Conservation (phyloP, 2,329 filamentous ascomycete species). For the Beauveria asiatica region DNA sequence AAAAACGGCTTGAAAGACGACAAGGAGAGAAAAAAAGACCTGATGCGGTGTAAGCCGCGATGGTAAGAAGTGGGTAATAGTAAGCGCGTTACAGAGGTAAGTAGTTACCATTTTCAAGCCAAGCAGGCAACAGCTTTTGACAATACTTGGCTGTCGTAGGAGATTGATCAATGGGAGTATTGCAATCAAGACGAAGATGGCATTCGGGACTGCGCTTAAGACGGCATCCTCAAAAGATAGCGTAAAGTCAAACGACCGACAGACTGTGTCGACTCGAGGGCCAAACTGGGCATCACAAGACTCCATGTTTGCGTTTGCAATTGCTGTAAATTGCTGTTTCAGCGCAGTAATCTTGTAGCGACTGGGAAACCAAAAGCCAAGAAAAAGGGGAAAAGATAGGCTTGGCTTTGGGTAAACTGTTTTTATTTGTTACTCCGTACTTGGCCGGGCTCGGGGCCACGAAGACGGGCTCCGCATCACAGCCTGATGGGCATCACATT, state of each 20-base stretch:
- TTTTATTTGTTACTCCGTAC: not conserved
- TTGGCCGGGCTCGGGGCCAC: not conserved
- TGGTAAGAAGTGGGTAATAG: not conserved
- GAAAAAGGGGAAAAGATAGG: not conserved
- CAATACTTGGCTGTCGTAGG: not conserved
- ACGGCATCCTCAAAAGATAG: constrained; percentile 5
- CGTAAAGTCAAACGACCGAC: constrained; percentile 7
- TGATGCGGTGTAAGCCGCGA: not conserved
- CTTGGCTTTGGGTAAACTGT: not conserved
- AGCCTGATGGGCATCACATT: not conserved
- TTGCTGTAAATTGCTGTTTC: too few species aligned
- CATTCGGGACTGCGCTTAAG: not conserved
- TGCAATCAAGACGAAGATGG: not conserved
- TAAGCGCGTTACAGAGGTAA: not conserved
- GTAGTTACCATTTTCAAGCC: constrained; percentile 3
- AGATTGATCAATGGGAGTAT: not conserved
- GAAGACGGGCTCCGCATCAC: not conserved
- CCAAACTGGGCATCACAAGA: constrained; percentile 4
- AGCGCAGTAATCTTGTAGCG: not conserved
- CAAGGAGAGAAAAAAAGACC: not conserved
- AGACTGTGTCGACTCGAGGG: constrained; percentile 2
- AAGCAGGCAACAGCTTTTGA: not conserved
- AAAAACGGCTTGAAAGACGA: not conserved
- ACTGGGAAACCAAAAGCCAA: not conserved
- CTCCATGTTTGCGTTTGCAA: not conserved